Conservation (phyloP, 768 basidiomycete genomes). For the Boletus rubroflammeus region DNA sequence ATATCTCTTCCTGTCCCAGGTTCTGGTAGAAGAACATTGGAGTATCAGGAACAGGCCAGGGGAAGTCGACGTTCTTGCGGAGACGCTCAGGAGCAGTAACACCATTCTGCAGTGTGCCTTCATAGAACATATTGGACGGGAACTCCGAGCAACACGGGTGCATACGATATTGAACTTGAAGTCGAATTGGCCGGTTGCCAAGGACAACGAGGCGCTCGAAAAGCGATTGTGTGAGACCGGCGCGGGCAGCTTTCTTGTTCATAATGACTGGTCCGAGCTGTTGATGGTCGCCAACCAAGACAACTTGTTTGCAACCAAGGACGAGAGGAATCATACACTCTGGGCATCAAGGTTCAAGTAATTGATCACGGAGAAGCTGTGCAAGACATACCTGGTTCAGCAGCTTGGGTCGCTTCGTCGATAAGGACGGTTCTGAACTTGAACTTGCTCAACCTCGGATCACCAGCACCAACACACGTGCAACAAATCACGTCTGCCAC, state of each 20-base stretch:
- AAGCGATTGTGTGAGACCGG: constrained; percentile 95
- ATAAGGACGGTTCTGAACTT: constrained; percentile 99
- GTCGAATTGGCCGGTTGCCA: constrained; percentile 92
- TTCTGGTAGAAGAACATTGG: constrained; percentile 99
- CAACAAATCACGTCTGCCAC: constrained; percentile 98
- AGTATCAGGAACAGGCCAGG: constrained; percentile 95
- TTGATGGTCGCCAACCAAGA: constrained; percentile 94
- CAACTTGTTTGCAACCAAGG: constrained; percentile 97
- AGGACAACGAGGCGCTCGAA: constrained; percentile 97
- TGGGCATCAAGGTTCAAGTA: constrained; percentile 31
- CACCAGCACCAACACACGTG: constrained; percentile 97
- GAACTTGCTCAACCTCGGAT: constrained; percentile 92
- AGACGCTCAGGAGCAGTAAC: constrained; percentile 97
- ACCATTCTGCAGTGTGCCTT: constrained; percentile 97
- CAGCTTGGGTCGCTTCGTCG: constrained; percentile 97
- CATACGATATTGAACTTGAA: constrained; percentile 99
- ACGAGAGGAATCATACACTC: constrained; percentile 99
- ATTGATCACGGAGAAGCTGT: not conserved
- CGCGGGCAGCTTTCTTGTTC: constrained; percentile 99
- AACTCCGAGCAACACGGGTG: constrained; percentile 99
- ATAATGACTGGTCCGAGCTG: constrained; percentile 99
- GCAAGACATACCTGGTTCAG: constrained; percentile 75
- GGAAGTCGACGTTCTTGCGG: constrained; percentile 98
- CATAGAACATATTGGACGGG: constrained; percentile 99
- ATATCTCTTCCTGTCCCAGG: constrained; percentile 97